Evolutionary conservation across 1,139 yeast species (phyloP), one percentile per base, ranked within the genome.

Genomic region (Candida glucosophila): DNA sequence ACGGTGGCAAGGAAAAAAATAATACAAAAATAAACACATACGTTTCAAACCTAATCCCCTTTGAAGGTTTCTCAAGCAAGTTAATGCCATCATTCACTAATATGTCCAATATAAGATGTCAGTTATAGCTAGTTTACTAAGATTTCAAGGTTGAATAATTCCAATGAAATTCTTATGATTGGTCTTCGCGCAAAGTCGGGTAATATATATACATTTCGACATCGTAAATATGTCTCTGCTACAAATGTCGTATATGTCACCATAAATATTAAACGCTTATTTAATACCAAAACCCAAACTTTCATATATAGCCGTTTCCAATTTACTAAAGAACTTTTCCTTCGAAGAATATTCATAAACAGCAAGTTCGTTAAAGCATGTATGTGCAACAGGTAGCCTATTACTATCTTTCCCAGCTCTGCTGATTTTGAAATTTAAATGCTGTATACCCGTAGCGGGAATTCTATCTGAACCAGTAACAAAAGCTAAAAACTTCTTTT

Each of bases 291-390:
- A 90, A 2, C 95, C 96, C 32, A 83, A 77, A 34, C 90, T 76
- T 45, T 80, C 93, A 27, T 67, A 55, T 16, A 90, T 68, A 0
- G 96, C 95, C 35, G 63, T 45, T 11, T 56, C 47, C 31, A 90
- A 50, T 51, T 82, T 86, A 2, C 47, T 36, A 23, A 56, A 49
- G 33, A 88, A 54, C 37, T 69, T 72, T 15, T 63, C 71, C 32
- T 60, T 58, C 4, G 68, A 45, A 5, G 51, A 40, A 47, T 88
- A 90, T 26, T 73, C 74, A 51, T 76, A 80, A 5, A 90, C 39
- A 29, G 90, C 82, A 21, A 90, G 51, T 54, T 88, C 95, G 44
- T 86, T 88, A 55, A 88, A 90, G 42, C 97, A 90, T 0, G 97
- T 90, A 43, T 88, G 97, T 0, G 96, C 88, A 7, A 78, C 57